Conservation (phyloP, 106 monocot species). For the Posidonia australis region DNA sequence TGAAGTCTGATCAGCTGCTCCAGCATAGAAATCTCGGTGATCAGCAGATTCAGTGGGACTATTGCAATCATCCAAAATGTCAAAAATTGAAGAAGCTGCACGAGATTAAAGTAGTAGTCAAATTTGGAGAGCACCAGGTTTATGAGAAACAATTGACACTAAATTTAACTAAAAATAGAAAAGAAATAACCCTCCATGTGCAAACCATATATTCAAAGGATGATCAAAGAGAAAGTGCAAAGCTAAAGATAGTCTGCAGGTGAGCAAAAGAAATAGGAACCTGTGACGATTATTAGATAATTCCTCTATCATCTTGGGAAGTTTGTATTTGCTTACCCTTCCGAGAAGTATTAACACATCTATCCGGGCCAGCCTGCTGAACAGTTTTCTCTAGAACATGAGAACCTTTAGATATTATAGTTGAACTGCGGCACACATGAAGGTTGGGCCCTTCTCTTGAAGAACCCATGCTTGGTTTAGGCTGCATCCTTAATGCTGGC, state of each 20-base stretch:
- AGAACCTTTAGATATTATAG: slow-evolving; percentile 1
- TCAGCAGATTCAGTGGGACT: slow-evolving; percentile 3
- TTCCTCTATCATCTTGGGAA: neutral
- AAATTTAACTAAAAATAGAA: too few species aligned
- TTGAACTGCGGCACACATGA: neutral
- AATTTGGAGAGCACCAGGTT: neutral
- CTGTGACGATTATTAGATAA: too few species aligned
- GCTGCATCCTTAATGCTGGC: slow-evolving; percentile 1
- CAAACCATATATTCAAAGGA: too few species aligned
- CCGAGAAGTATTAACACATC: neutral
- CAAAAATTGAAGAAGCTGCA: slow-evolving; percentile 10
- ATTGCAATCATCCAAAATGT: neutral
- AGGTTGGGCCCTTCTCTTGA: neutral
- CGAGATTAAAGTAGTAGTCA: neutral
- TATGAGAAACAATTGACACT: too few species aligned
- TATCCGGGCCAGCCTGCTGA: neutral
- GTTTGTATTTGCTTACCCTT: neutral
- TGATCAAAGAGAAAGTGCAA: too few species aligned
- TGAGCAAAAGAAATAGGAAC: too few species aligned
- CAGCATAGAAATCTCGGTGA: neutral
- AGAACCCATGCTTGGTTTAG: slow-evolving; percentile 1
- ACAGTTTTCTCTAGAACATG: neutral
- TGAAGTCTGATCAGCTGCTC: neutral
- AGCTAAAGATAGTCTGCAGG: too few species aligned
- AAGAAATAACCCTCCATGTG: too few species aligned